Conservation (phyloP, 345 rosid species). For the Atalantia buxifolia region DNA sequence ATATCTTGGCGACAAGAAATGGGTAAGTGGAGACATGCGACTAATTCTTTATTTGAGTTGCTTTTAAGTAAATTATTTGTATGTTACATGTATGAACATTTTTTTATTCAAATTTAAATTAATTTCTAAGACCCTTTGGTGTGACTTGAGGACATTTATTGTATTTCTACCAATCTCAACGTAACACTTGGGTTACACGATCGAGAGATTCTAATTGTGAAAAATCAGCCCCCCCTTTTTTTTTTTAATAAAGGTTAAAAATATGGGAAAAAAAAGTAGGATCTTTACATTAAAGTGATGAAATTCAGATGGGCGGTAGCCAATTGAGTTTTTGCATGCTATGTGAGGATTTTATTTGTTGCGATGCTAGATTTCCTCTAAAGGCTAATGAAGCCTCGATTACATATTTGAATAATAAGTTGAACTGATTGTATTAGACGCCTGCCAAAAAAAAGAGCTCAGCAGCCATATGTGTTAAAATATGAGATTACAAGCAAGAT, state of each 20-base stretch:
- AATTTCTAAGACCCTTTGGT: neutral
- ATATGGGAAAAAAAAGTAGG: neutral
- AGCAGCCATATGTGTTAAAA: slow-evolving; percentile 33
- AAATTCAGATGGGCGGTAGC: neutral
- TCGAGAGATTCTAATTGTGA: neutral
- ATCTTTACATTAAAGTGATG: neutral
- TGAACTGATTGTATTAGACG: neutral
- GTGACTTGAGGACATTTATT: neutral
- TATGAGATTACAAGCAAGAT: slow-evolving; percentile 28
- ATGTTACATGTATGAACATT: neutral
- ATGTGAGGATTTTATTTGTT: neutral
- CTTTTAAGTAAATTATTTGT: neutral
- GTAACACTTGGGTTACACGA: neutral
- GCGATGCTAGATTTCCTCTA: neutral
- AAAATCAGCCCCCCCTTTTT: neutral
- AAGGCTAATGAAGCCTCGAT: neutral
- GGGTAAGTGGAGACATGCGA: slow-evolving; percentile 17
- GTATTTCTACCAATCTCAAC: neutral
- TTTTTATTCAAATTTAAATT: neutral
- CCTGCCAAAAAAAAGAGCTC: slow-evolving; percentile 42
- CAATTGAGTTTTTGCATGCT: neutral
- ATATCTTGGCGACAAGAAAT: slow-evolving; percentile 2
- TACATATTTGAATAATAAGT: neutral
- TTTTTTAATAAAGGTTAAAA: neutral
- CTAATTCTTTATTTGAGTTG: neutral